These are phyloP conservation scores for Hortaea werneckii DNA, from an alignment of 2,329 filamentous ascomycete genomes.

Conservation along the genomic window DNA sequence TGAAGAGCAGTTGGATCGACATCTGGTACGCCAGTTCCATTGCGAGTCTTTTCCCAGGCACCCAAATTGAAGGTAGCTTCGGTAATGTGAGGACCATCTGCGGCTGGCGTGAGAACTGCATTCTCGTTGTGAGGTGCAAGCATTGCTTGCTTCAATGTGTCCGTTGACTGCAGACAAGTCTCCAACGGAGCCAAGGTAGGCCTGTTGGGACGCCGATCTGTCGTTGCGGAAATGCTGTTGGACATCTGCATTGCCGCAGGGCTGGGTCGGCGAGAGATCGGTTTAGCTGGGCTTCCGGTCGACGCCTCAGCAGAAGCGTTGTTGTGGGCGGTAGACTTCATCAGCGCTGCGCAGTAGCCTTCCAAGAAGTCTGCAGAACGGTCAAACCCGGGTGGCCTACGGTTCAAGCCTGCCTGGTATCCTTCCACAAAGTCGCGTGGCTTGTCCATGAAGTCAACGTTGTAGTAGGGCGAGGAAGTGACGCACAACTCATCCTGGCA, in stretches of 20 bases:
- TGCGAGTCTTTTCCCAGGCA: slow-evolving; percentile 20
- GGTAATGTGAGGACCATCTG: slow-evolving; percentile 16
- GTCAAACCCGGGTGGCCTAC: slow-evolving; percentile 16
- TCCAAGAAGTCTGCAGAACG: slow-evolving; percentile 20
- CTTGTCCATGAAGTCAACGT: slow-evolving; percentile 15
- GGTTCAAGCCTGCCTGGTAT: slow-evolving; percentile 22
- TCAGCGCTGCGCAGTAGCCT: slow-evolving; percentile 26
- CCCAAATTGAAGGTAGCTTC: slow-evolving; percentile 20
- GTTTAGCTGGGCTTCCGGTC: slow-evolving; percentile 17
- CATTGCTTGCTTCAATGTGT: slow-evolving; percentile 23
- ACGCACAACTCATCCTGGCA: slow-evolving; percentile 7
- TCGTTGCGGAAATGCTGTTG: slow-evolving; percentile 7
- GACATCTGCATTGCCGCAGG: slow-evolving; percentile 10
- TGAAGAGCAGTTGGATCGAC: slow-evolving; percentile 1
- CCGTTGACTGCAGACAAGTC: slow-evolving; percentile 12
- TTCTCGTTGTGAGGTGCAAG: slow-evolving; percentile 25
- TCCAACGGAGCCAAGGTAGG: slow-evolving; percentile 13
- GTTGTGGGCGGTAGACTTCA: slow-evolving; percentile 14
- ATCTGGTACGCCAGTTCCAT: slow-evolving; percentile 1
- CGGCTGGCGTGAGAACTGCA: slow-evolving; percentile 21
- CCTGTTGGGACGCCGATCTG: background rate
- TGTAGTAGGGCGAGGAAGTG: slow-evolving; percentile 5
- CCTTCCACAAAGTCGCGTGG: slow-evolving; percentile 24
- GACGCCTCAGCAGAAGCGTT: slow-evolving; percentile 3
- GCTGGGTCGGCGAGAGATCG: slow-evolving; percentile 15